Evolutionary conservation across 148 eudicot species (phyloP), one percentile per base, ranked within the genome.

Genomic region (Nepenthes gracilis): DNA sequence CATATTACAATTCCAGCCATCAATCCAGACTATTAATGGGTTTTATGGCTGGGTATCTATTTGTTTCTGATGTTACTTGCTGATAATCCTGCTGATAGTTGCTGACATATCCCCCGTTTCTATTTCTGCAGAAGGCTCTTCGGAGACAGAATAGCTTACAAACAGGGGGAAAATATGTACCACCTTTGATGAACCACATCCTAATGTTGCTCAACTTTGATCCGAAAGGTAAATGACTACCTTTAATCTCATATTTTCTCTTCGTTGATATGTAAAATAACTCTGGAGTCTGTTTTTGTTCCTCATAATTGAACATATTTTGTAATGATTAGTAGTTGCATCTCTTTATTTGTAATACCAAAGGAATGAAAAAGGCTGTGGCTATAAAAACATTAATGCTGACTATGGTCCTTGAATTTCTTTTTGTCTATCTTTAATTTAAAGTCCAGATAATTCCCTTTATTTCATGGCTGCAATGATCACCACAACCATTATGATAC

Each of bases 101-200:
- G 57, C 9, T 7, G 53, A 33, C 45, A 67, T 55, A 54, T 62
- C 63, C 37, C 6, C 13, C 57, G 35, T 36, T 45, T 60, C 61
- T 45, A 38, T 45, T 52, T 45, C 57, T 72, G 69, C 74, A 83
- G 86, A 83, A 72, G 57, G 67, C 82, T 51, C 48, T 83, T 63
- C 77, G 76, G 69, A 79, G 82, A 71, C 90, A 83, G 71, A 72
- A 79, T 58, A 81, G 81, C 76, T 71, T 80, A 52, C 82, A 79
- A 36, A 58, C 76, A 33, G 83, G 80, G 53, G 79, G 72, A 63
- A 81, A 76, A 60, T 63, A 77, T 60, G 72, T 76, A 64, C 83
- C 73, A 36, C 69, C 84, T 33, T 64, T 85, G 49, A 80, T 81
- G 92, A 78, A 81, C 54, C 80, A 85, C 57, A 75, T 73, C 65